A percentile compares a stretch with the other conserved stretches of the same genome.
These are phyloP conservation scores for Guillardia theta DNA, from an alignment of 78 protist genomes.

Conservation along the genomic window DNA sequence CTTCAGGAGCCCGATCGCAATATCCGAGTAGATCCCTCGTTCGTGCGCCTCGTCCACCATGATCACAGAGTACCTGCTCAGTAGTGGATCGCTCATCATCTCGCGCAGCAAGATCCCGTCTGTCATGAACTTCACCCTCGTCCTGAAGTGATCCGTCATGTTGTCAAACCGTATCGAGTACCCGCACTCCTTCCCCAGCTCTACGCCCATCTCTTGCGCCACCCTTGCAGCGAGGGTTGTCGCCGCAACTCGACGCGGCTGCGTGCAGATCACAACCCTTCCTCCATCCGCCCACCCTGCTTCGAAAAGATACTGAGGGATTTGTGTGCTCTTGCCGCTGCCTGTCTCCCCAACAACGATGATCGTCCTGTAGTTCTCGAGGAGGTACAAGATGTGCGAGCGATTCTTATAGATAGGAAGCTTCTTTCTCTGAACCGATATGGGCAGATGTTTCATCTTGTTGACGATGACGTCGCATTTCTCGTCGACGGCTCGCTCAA, in stretches of 20 bases:
- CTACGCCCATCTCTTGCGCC: constrained; percentile 75
- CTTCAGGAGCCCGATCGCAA: constrained; percentile 95
- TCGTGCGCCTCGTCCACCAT: constrained; percentile 90
- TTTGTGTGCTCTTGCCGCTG: constrained; percentile 90
- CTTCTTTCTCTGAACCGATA: constrained; percentile 30
- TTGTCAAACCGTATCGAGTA: constrained; percentile 89
- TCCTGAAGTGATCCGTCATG: constrained; percentile 26
- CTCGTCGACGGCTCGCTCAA: background rate
- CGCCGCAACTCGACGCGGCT: constrained; percentile 98
- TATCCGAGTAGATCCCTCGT: constrained; percentile 96
- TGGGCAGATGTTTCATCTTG: background rate
- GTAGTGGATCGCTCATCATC: constrained; percentile 22
- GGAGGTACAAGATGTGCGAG: background rate
- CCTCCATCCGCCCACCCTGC: constrained; percentile 83
- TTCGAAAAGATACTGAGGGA: constrained; percentile 69
- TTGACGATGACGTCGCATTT: constrained; percentile 15
- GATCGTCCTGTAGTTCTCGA: constrained; percentile 56
- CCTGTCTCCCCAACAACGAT: constrained; percentile 91
- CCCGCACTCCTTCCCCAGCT: constrained; percentile 71
- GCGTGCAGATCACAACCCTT: constrained; percentile 87
- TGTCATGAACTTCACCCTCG: constrained; percentile 85
- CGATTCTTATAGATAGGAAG: constrained; percentile 6
- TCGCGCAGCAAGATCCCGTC: constrained; percentile 89
- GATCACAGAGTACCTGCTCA: constrained; percentile 60
- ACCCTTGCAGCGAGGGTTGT: constrained; percentile 95